Base-by-base conservation (phyloP, 371 early-diverging fungal genomes). In the Choanephora cucurbitarum region DNA sequence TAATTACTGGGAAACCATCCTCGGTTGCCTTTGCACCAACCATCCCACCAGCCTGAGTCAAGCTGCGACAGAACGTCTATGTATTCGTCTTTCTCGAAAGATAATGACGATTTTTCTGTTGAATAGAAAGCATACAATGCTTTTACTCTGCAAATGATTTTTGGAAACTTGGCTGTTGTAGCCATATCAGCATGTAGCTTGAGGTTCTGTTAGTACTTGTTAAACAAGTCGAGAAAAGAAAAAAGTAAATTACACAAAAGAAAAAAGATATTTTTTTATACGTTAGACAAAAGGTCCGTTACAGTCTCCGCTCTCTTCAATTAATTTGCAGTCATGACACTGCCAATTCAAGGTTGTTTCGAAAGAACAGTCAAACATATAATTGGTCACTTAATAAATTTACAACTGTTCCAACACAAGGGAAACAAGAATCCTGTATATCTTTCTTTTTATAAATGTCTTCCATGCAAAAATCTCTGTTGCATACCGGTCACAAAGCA, bases 1-100 rank as follows among this genome's bases (percentile, higher is more conserved):
- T 87, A 94, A 68, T 92, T 92, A 49, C 91, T 89, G 1, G 95
- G 96, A 73, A 95, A 94, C 95, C 95, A 95, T 28, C 94, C 95
- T 52, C 86, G 81, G 55, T 70, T 69, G 34, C 82, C 86, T 60
- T 78, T 79, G 60, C 86, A 79, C 73, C 68, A 72, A 17, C 91
- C 92, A 70, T 95, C 91, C 96, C 96, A 96, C 96, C 96, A 96
- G 14, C 96, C 96, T 9, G 92, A 85, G 53, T 88, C 86, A 44
- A 93, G 85, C 51, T 90, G 88, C 5, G 86, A 78, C 28, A 91
- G 77, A 3, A 96, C 95, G 62, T 91, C 86, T 57, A 95, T 88
- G 47, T 86, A 78, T 58, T 94, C 95, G 60, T 87, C 92, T 60
- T 87, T 82, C 17, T 83, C 72, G 57, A 96, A 94, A 17, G 84